Percentiles rank a stretch among this genome's conserved stretches.
Conservation (phyloP, 208 protist species). For the Acanthamoeba royreba region DNA sequence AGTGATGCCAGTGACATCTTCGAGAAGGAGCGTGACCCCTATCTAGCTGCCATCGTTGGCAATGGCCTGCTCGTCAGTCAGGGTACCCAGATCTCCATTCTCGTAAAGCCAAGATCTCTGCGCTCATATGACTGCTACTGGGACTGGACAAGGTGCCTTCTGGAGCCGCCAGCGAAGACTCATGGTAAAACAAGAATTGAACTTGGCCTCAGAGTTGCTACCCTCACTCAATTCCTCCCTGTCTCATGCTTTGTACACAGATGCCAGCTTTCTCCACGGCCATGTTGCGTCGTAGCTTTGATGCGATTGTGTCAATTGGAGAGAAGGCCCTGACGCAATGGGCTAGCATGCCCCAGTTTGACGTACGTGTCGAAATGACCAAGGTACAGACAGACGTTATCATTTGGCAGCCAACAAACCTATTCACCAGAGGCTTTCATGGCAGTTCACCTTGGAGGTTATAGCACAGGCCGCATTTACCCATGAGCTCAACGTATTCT, state of each 20-base stretch:
- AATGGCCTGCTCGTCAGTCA: conserved; percentile 38
- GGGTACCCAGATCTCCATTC: background rate
- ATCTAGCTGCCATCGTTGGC: background rate
- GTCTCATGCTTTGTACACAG: background rate
- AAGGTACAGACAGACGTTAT: too few species aligned
- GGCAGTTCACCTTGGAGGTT: background rate
- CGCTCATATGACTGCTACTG: background rate
- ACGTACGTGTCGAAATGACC: conserved; percentile 4
- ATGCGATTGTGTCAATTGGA: background rate
- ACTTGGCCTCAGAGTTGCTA: too few species aligned
- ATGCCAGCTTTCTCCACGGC: background rate
- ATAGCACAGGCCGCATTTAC: background rate
- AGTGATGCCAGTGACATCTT: background rate
- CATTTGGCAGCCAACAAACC: background rate
- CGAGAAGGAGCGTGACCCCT: conserved; percentile 39
- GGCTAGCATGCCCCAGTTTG: background rate
- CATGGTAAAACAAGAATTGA: too few species aligned
- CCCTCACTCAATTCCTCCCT: too few species aligned
- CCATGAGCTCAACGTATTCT: background rate
- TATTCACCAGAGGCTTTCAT: background rate
- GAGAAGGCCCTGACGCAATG: background rate
- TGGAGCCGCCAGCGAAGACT: background rate
- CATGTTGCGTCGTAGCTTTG: background rate
- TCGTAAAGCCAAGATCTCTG: background rate
- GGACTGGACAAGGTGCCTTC: background rate